These are phyloP conservation scores for Pythium folliculosum DNA, from an alignment of 352 stramenopile species.

Conservation along the genomic window DNA sequence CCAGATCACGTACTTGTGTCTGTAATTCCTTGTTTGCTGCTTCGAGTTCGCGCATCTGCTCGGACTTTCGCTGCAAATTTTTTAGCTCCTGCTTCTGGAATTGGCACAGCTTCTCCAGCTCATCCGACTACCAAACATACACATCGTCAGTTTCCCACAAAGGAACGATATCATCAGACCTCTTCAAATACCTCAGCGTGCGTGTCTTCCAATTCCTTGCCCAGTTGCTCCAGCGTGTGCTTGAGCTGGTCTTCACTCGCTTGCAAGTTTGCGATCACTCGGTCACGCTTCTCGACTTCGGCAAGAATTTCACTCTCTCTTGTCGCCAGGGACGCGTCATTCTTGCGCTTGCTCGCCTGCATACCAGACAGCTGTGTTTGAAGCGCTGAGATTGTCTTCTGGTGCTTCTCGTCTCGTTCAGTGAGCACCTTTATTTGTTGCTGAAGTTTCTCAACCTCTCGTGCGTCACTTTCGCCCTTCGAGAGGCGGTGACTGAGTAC, in stretches of 20 bases:
- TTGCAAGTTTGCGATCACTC: slow-evolving; percentile 32
- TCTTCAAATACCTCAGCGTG: slow-evolving; percentile 45
- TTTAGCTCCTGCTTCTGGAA: slow-evolving; percentile 40
- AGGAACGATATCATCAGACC: neutral
- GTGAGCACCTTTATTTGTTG: slow-evolving; percentile 1
- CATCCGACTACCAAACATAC: slow-evolving; percentile 36
- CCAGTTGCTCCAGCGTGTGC: slow-evolving; percentile 43
- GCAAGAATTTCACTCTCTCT: slow-evolving; percentile 37
- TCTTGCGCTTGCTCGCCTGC: slow-evolving; percentile 26
- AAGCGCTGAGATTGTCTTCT: slow-evolving; percentile 25
- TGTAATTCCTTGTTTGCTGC: slow-evolving; percentile 37
- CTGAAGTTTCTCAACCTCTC: slow-evolving; percentile 14
- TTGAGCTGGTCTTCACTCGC: slow-evolving; percentile 35
- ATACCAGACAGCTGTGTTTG: slow-evolving; percentile 31
- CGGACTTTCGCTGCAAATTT: slow-evolving; percentile 29
- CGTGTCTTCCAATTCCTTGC: slow-evolving; percentile 50
- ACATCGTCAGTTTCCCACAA: too few species aligned
- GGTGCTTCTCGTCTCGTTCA: slow-evolving; percentile 25
- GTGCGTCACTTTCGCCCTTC: slow-evolving; percentile 9
- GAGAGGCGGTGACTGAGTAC: slow-evolving; percentile 24
- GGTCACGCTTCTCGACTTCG: slow-evolving; percentile 31
- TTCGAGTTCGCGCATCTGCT: slow-evolving; percentile 38
- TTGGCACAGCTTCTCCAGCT: slow-evolving; percentile 41
- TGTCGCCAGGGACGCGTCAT: slow-evolving; percentile 28
- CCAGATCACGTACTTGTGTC: slow-evolving; percentile 40